Evolutionary conservation across 192 early-diverging fungal species (phyloP).

Genomic region (Geosiphon pyriformis): DNA sequence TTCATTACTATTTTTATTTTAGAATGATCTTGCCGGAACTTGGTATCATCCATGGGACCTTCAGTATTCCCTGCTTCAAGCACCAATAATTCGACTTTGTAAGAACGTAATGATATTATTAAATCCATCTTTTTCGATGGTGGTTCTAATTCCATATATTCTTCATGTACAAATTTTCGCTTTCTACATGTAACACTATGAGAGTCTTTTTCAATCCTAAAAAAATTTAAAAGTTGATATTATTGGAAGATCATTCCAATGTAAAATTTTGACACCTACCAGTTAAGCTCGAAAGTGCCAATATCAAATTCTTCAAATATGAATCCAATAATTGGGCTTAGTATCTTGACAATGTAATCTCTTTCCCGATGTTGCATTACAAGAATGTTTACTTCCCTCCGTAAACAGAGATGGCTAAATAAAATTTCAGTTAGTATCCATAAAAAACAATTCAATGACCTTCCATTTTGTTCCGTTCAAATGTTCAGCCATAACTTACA

Average conservation of each 20-base stretch:
- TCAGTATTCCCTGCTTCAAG: conserved; percentile 19
- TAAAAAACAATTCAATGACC: not conserved
- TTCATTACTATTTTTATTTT: conserved; percentile 15
- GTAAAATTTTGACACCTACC: conserved; percentile 5
- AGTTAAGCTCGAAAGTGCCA: conserved; percentile 17
- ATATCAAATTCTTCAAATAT: conserved; percentile 15
- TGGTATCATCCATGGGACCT: conserved; percentile 15
- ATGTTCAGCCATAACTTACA: conserved; percentile 17
- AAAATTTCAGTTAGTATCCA: conserved; percentile 9
- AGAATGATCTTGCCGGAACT: conserved; percentile 4
- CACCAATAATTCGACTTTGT: conserved; percentile 3
- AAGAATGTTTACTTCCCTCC: conserved; percentile 11
- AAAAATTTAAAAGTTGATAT: conserved; percentile 3
- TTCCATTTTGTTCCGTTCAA: not conserved
- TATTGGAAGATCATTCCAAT: conserved; percentile 3
- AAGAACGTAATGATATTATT: conserved; percentile 7
- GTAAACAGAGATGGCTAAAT: conserved; percentile 16
- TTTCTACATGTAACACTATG: conserved; percentile 17
- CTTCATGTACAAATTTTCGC: conserved; percentile 10
- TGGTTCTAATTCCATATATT: conserved; percentile 2
- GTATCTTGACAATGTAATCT: conserved; percentile 4
- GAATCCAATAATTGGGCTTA: conserved; percentile 10
- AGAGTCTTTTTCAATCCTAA: conserved; percentile 17
- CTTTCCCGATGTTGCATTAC: conserved; percentile 8
- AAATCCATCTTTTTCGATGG: conserved; percentile 9